Conservation (phyloP, 169 alveolate genomes). For the Cryptosporidium sp. region DNA sequence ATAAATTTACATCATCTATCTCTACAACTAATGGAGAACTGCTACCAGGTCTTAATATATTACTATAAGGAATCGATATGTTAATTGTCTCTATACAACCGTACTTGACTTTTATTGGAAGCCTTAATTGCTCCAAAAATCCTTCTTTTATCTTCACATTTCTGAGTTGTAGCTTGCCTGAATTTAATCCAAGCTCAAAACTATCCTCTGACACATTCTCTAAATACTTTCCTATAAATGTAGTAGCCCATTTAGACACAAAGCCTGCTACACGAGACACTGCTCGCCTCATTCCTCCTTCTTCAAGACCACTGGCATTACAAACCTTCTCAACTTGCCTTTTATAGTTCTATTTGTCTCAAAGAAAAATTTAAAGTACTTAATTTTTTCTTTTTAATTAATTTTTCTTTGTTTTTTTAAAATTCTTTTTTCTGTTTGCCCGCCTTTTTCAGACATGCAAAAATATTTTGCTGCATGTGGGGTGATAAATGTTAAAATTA, state of each 20-base stretch:
- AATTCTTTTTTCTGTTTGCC: conserved; percentile 1
- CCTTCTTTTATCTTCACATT: conserved; percentile 63
- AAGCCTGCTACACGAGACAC: conserved; percentile 75
- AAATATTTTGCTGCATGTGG: conserved; percentile 66
- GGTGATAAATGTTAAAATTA: conserved; percentile 19
- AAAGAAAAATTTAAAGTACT: not conserved
- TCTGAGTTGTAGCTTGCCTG: conserved; percentile 58
- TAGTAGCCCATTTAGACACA: conserved; percentile 74
- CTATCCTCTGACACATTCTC: conserved; percentile 75
- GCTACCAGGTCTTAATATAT: conserved; percentile 55
- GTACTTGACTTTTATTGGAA: conserved; percentile 44
- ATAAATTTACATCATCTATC: conserved; percentile 59
- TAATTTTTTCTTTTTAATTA: not conserved
- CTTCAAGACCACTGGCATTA: conserved; percentile 4
- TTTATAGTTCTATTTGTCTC: not conserved
- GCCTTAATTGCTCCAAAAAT: conserved; percentile 36
- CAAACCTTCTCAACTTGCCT: conserved; percentile 5
- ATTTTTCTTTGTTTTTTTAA: conserved; percentile 2
- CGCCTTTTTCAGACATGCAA: conserved; percentile 67
- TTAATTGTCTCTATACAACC: conserved; percentile 63
- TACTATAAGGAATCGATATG: conserved; percentile 67
- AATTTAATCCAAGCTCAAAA: conserved; percentile 64
- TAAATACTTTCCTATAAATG: conserved; percentile 72
- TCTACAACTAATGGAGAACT: conserved; percentile 66
- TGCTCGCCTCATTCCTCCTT: conserved; percentile 66